Evolutionary conservation across 2,329 filamentous ascomycete genomes (phyloP).

Genomic region (Microcera coccophila): DNA sequence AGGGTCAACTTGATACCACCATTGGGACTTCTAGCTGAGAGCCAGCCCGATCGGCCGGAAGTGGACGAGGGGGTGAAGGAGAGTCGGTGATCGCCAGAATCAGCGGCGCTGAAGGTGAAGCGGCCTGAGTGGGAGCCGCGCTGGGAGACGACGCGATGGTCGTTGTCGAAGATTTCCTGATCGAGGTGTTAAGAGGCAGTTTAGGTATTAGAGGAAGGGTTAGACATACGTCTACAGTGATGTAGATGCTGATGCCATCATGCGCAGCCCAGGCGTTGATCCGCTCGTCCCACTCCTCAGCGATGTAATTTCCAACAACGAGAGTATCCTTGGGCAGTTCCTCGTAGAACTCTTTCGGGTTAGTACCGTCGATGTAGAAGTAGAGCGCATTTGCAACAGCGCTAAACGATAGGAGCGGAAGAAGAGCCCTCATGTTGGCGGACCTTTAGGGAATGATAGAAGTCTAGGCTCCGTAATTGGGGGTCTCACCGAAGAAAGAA

Average conservation of each 20-base stretch:
- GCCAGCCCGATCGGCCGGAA: slow-evolving; percentile 66
- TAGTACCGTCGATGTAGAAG: slow-evolving; percentile 87
- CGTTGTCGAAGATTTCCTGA: slow-evolving; percentile 90
- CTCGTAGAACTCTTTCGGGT: slow-evolving; percentile 95
- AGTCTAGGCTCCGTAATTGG: neutral
- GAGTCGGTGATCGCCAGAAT: slow-evolving; percentile 91
- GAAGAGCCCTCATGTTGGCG: slow-evolving; percentile 54
- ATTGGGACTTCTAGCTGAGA: slow-evolving; percentile 59
- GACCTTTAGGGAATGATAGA: neutral
- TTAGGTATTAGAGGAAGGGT: neutral
- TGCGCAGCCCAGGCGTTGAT: slow-evolving; percentile 66
- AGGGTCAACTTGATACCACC: slow-evolving; percentile 80
- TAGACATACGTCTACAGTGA: slow-evolving; percentile 75
- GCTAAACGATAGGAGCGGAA: slow-evolving; percentile 63
- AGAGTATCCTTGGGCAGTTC: slow-evolving; percentile 96
- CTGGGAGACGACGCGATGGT: slow-evolving; percentile 92
- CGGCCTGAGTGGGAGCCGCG: slow-evolving; percentile 70
- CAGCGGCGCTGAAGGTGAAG: slow-evolving; percentile 94
- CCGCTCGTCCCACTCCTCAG: slow-evolving; percentile 76
- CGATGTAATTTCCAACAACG: slow-evolving; percentile 87
- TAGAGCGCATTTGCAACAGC: slow-evolving; percentile 74
- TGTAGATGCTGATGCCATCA: slow-evolving; percentile 74
- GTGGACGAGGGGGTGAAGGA: slow-evolving; percentile 86
- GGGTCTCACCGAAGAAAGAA: neutral
- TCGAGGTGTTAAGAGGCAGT: slow-evolving; percentile 2